Base-by-base conservation (phyloP, 495 filamentous ascomycete genomes). In the Xylaria grammica region DNA sequence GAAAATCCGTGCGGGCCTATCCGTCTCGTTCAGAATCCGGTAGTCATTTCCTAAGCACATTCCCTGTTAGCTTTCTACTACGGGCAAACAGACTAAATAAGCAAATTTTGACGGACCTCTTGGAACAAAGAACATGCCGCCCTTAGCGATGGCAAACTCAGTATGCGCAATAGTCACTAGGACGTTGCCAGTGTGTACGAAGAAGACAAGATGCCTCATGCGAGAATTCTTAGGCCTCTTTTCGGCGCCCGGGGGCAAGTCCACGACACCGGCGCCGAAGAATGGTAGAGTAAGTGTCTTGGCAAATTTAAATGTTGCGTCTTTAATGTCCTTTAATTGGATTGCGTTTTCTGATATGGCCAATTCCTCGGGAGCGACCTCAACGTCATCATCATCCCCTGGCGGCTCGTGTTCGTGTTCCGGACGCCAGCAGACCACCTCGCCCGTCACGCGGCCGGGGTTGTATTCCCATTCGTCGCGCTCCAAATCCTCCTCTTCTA, bases 131-230 rank as follows among this genome's bases (percentile, higher is more conserved):
- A 91, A 97, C 67, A 95, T 88, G 30, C 93, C 93, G 30, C 94
- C 94, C 69, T 91, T 91, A 13, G 89, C 85, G 62, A 96, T 91
- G 63, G 88, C 84, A 72, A 97, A 97, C 66, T 81, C 81, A n/a
- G 87, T 91, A n/a, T 90, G 89, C 65, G 90, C 90, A 13, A 98
- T 85, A 51, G 86, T 88, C 26, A 91, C 91, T 67, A 81, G 74
- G 38, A 97, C 92, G 52, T 87, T 84, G 7, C 95, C 95, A 22
- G 81, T 75, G 62, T 90, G 86, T 32, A 99, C 90, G 74, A 95
- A 97, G 72, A 99, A 97, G 0, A 90, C 89, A 89, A 98, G 91
- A 67, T 97, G 93, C 90, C 97, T 97, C 76, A 90, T 92, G 56
- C 94, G 85, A 4, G 89, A 88, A 69, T 96, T 97, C 81, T 98